These are phyloP conservation scores for Leptodermis oblonga DNA, from an alignment of 257 asterid species.

Conservation along the genomic window DNA sequence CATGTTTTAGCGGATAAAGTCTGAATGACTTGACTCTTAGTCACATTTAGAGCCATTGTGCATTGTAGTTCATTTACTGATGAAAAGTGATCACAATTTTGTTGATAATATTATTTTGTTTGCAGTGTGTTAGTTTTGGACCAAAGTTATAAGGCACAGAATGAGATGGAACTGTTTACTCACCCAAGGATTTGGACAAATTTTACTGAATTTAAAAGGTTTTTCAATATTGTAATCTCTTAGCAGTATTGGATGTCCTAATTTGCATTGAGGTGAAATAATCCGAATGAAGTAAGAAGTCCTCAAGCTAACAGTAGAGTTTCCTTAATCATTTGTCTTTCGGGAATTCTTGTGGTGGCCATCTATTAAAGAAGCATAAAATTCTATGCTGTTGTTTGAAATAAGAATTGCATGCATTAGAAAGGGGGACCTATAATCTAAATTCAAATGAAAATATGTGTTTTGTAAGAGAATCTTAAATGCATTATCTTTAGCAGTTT, in stretches of 20 bases:
- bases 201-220: too few relatives aligned
- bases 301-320: not conserved
- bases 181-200: not conserved
- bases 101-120: not conserved
- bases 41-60: not conserved
- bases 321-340: not conserved
- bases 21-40: not conserved
- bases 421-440: too few relatives aligned
- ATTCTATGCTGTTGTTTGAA: not conserved
- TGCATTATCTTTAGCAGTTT: conserved; percentile 44
- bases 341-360: not conserved
- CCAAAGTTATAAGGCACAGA: not conserved
- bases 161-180: not conserved
- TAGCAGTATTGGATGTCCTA: too few relatives aligned
- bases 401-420: too few relatives aligned
- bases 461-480: conserved; percentile 5
- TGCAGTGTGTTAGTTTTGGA: not conserved
- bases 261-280: too few relatives aligned
- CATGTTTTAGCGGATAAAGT: not conserved
- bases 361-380: not conserved
- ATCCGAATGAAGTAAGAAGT: not conserved
- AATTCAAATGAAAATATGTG: not conserved
- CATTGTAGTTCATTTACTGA: not conserved
- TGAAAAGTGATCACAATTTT: not conserved
- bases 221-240: too few relatives aligned